Evolutionary conservation across 345 rosid genomes (phyloP), one percentile per base, ranked within the genome.

Genomic region (Gossypium sturtianum): DNA sequence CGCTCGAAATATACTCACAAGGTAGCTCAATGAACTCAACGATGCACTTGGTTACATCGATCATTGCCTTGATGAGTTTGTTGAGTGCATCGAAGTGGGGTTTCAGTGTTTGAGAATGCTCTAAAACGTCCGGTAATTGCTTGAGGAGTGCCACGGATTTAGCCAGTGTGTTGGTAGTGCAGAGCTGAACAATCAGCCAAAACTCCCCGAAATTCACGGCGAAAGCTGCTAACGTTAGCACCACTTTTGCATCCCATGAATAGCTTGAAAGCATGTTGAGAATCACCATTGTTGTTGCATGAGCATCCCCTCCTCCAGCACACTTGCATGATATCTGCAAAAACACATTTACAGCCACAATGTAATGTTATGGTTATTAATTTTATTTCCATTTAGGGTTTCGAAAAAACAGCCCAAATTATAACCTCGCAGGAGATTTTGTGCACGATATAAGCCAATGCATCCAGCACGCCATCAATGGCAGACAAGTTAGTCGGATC

Each of bases 1-100:
- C 93, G 3, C 70, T 0, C 23, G 87, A 66, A 63, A 88, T 87
- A 77, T 92, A 90, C 27, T 76, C 80, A 7, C 86, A 20, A 19
- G 97, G 94, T 20, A 94, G 88, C 67, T 85, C 38, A 23, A 80
- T 86, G 74, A 87, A 82, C 27, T 83, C 82, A 12, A 90, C 81
- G 22, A 89, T 81, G 81, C 91, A 86, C 68, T 75, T 87, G 78
- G 91, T 84, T n/a, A 87, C 86, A 53, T 86, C 87, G 78, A 84
- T 44, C 77, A 80, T 74, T 53, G 87, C 89, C 65, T 49, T 44
- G 57, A 87, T 80, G 62, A 87, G 88, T 13, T 29, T 82, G 77
- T 52, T 43, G 1, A 89, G 73, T 10, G 89, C 91, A 22, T 89
- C 87, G 12, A 81, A 76, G 29, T 81, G 79, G 15, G 84, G 81